Conservation (phyloP, 352 stramenopile genomes). For the Globisporangium echinulatum region DNA sequence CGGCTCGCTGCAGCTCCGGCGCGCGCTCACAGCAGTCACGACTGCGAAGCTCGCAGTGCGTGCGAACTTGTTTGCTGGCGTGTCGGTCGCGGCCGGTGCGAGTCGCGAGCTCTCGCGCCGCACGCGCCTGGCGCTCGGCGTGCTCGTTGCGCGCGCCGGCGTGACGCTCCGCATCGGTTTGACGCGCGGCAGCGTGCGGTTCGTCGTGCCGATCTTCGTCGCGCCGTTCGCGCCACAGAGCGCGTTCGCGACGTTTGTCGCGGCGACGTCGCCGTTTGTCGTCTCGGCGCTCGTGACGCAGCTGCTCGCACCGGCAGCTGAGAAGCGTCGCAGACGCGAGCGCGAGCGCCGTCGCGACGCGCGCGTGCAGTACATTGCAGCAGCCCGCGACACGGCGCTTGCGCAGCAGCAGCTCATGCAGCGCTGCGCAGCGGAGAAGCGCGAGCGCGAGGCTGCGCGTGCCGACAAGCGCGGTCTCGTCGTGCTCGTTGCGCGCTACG, state of each 20-base stretch:
- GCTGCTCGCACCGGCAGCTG: slow-evolving; percentile 57
- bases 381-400: slow-evolving; percentile 39
- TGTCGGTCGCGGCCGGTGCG: slow-evolving; percentile 43
- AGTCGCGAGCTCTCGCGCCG: slow-evolving; percentile 55
- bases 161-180: slow-evolving; percentile 68
- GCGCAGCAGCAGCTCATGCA: slow-evolving; percentile 76
- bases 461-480: slow-evolving; percentile 49
- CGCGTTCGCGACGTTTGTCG: slow-evolving; percentile 68
- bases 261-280: slow-evolving; percentile 64
- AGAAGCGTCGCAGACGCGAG: slow-evolving; percentile 47
- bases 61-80: slow-evolving; percentile 33
- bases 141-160: slow-evolving; percentile 43
- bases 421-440: slow-evolving; percentile 54
- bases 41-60: slow-evolving; percentile 49
- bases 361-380: slow-evolving; percentile 52
- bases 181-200: slow-evolving; percentile 71
- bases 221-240: slow-evolving; percentile 63
- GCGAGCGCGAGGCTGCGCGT: slow-evolving; percentile 34
- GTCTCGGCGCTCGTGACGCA: slow-evolving; percentile 59
- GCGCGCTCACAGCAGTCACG: slow-evolving; percentile 26
- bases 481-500: slow-evolving; percentile 70
- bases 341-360: slow-evolving; percentile 35
- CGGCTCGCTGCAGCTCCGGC: slow-evolving; percentile 51
- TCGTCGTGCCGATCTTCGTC: slow-evolving; percentile 78
- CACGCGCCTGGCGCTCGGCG: slow-evolving; percentile 49